Percentiles rank a stretch among this genome's conserved stretches.
Evolutionary conservation across 345 rosid species (phyloP).

Genomic region (Populus deltoides): DNA sequence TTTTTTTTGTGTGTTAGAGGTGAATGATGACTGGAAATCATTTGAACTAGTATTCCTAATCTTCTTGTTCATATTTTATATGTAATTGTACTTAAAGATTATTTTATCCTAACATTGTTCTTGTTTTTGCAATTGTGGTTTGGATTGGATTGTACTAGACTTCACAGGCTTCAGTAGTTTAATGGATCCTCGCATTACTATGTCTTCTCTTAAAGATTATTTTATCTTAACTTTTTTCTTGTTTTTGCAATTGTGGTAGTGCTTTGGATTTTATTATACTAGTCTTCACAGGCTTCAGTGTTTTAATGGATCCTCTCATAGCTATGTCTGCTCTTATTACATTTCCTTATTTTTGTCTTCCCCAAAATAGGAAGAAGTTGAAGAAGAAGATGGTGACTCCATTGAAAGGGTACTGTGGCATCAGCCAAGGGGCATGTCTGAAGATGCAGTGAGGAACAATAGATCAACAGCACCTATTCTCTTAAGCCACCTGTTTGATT

Average conservation of each 20-base stretch:
- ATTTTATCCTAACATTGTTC: background rate
- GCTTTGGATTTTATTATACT: background rate
- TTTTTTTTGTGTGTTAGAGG: background rate
- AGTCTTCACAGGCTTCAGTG: background rate
- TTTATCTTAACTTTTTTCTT: background rate
- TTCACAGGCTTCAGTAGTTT: background rate
- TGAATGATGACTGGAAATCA: background rate
- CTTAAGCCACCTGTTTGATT: slow-evolving; percentile 67
- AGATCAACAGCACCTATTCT: slow-evolving; percentile 72
- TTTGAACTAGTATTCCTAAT: background rate
- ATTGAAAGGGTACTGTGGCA: slow-evolving; percentile 98
- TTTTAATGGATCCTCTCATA: background rate
- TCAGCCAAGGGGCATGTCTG: slow-evolving; percentile 83
- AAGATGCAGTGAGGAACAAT: slow-evolving; percentile 57
- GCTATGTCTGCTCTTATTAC: background rate
- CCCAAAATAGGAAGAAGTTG: slow-evolving; percentile 71
- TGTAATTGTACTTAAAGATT: background rate
- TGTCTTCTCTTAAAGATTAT: background rate
- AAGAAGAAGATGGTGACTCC: slow-evolving; percentile 91
- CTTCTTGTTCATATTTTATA: background rate
- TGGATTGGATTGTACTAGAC: background rate
- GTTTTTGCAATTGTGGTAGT: background rate
- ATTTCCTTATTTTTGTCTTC: background rate
- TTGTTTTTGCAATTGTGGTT: background rate
- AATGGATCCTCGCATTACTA: too few species aligned